Evolutionary conservation across 805 yeast genomes (phyloP).

Genomic region (Starmerella stellata): DNA sequence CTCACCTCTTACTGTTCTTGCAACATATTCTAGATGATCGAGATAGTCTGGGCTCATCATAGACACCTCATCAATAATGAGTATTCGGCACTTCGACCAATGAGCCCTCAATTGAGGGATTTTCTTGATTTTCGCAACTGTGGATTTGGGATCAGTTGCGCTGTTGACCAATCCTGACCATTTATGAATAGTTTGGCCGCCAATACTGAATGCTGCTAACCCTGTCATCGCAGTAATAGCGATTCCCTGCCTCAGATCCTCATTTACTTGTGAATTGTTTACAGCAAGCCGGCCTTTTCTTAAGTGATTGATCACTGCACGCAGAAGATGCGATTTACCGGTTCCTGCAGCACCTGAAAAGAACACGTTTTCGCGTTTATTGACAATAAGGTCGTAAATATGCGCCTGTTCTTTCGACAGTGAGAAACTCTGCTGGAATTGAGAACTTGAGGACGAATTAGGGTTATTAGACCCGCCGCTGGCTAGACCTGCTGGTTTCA

Average conservation of each 20-base stretch:
- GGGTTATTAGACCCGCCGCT: no score
- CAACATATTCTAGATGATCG: constrained; percentile 54
- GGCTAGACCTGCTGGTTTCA: constrained; percentile 11
- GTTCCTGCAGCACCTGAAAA: constrained; percentile 98
- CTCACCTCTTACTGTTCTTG: constrained; percentile 35
- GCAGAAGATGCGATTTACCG: constrained; percentile 73
- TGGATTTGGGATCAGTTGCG: constrained; percentile 27
- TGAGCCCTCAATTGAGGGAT: constrained; percentile 21
- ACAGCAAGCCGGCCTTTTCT: constrained; percentile 21
- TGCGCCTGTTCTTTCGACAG: constrained; percentile 29
- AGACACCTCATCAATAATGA: constrained; percentile 80
- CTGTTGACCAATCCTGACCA: constrained; percentile 76
- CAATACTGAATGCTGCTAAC: constrained; percentile 78
- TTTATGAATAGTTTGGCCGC: constrained; percentile 71
- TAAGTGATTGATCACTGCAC: constrained; percentile 41
- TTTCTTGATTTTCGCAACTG: constrained; percentile 32
- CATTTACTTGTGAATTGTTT: no score
- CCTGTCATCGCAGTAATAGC: constrained; percentile 95
- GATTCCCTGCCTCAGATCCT: no score
- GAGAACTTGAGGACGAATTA: constrained; percentile 2
- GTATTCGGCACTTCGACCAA: constrained; percentile 53
- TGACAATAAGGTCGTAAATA: constrained; percentile 41
- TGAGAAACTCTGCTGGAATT: constrained; percentile 7
- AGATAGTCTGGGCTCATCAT: constrained; percentile 72
- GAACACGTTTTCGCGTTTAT: constrained; percentile 48